Evolutionary conservation across 2,329 filamentous ascomycete genomes (phyloP).

Genomic region (Aureobasidium sp.): DNA sequence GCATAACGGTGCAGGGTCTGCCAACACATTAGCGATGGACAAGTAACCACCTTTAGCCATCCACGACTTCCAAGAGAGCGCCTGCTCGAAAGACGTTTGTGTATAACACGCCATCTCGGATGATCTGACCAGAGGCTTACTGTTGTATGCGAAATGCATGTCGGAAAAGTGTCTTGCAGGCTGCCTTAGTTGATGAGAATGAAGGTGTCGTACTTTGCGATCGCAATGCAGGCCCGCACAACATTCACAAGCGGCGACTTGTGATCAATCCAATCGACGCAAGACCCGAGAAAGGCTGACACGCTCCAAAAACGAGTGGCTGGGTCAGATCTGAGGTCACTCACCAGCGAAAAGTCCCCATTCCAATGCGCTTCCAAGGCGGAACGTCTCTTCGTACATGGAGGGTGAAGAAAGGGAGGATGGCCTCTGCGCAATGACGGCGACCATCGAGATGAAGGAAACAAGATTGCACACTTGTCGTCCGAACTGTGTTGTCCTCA

Average conservation of each 20-base stretch:
- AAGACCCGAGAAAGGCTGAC: slow-evolving; percentile 1
- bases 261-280: background rate
- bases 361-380: background rate
- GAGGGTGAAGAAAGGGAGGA: background rate
- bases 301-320: slow-evolving; percentile 8
- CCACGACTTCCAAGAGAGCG: background rate
- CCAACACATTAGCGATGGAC: slow-evolving; percentile 5
- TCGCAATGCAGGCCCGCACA: slow-evolving; percentile 3
- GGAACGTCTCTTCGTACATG: background rate
- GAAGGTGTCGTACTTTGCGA: slow-evolving; percentile 4
- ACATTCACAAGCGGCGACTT: background rate
- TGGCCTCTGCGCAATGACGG: background rate
- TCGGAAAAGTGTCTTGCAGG: slow-evolving; percentile 8
- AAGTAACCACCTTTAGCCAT: background rate
- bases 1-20: background rate
- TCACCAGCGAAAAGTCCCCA: background rate
- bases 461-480: background rate
- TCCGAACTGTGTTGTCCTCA: background rate
- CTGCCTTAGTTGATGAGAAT: background rate
- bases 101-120: slow-evolving; percentile 9
- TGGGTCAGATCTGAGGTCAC: background rate
- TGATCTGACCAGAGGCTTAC: background rate
- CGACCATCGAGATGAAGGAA: background rate
- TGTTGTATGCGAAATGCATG: background rate
- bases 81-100: background rate